These are phyloP conservation scores for Cytospora piceae DNA, from an alignment of 2,329 filamentous ascomycete genomes.

Conservation along the genomic window DNA sequence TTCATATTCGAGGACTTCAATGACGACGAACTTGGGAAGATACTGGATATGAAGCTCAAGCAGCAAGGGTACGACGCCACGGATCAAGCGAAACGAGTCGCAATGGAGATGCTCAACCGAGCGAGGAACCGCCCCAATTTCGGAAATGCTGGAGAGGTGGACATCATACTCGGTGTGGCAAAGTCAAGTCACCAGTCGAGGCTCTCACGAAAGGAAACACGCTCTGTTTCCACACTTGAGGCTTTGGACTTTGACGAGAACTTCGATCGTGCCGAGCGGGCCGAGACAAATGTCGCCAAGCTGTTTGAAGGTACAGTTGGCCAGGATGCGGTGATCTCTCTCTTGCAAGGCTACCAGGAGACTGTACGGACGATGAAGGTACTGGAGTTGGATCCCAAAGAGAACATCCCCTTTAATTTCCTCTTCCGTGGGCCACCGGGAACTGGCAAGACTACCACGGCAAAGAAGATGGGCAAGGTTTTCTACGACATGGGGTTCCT, in stretches of 20 bases:
- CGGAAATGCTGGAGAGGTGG: conserved; percentile 75
- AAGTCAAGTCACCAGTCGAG: conserved; percentile 48
- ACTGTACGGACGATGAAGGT: conserved; percentile 55
- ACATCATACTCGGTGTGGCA: conserved; percentile 65
- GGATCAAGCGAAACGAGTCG: conserved; percentile 54
- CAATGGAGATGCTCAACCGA: conserved; percentile 62
- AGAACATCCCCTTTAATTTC: conserved; percentile 68
- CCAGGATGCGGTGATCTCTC: conserved; percentile 55
- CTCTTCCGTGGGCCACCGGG: conserved; percentile 64
- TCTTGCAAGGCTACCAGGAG: conserved; percentile 59
- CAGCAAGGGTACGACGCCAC: conserved; percentile 57
- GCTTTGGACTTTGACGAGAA: conserved; percentile 62
- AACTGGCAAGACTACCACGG: conserved; percentile 75
- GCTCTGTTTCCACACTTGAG: conserved; percentile 36
- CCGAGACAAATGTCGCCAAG: conserved; percentile 51
- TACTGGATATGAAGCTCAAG: conserved; percentile 67
- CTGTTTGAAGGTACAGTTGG: conserved; percentile 65
- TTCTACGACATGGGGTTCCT: conserved; percentile 74
- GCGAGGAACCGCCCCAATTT: conserved; percentile 68
- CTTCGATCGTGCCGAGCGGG: conserved; percentile 54
- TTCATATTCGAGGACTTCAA: conserved; percentile 73
- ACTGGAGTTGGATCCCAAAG: conserved; percentile 57
- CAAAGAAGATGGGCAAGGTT: conserved; percentile 67
- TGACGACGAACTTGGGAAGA: conserved; percentile 58
- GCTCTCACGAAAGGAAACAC: conserved; percentile 32